These are phyloP conservation scores for Gracilaria domingensis DNA, from an alignment of 23 red algal genomes.

Conservation along the genomic window DNA sequence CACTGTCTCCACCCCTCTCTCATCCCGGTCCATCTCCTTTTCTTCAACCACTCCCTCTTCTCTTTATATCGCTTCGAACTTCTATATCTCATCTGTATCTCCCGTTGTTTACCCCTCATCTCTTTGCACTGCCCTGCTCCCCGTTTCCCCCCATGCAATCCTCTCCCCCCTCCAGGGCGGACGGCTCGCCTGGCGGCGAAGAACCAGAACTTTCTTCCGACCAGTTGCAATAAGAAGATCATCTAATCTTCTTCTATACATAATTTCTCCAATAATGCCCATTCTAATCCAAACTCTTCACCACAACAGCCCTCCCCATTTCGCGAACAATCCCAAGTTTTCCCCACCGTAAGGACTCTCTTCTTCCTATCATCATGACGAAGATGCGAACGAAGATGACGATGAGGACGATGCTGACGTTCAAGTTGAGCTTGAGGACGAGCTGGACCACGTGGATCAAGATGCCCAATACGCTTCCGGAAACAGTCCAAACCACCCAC, in stretches of 20 bases:
- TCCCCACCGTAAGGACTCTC: constrained; percentile 13
- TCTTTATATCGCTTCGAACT: constrained; percentile 42
- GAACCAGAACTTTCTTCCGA: constrained; percentile 28
- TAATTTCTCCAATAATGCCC: background rate
- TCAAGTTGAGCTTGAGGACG: constrained; percentile 25
- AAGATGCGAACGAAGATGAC: constrained; percentile 45
- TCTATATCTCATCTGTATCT: constrained; percentile 46
- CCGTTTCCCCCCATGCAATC: constrained; percentile 16
- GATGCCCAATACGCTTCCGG: background rate
- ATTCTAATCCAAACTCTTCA: constrained; percentile 1
- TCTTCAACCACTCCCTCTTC: background rate
- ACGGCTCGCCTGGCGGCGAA: background rate
- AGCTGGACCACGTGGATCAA: background rate
- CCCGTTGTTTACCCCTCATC: constrained; percentile 11
- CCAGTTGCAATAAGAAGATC: background rate
- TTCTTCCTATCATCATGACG: constrained; percentile 40
- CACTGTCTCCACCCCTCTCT: background rate
- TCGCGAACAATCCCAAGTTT: constrained; percentile 23
- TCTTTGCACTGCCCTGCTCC: background rate
- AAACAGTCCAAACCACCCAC: background rate
- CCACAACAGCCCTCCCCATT: background rate
- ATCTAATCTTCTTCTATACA: constrained; percentile 28
- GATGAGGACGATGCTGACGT: constrained; percentile 51
- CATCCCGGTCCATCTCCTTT: background rate
- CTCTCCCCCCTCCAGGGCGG: background rate